Percentiles rank a stretch among this genome's conserved stretches.
phyloP scores from a whole-genome alignment of 805 yeast species.

The Monosporozyma solicola region DNA sequence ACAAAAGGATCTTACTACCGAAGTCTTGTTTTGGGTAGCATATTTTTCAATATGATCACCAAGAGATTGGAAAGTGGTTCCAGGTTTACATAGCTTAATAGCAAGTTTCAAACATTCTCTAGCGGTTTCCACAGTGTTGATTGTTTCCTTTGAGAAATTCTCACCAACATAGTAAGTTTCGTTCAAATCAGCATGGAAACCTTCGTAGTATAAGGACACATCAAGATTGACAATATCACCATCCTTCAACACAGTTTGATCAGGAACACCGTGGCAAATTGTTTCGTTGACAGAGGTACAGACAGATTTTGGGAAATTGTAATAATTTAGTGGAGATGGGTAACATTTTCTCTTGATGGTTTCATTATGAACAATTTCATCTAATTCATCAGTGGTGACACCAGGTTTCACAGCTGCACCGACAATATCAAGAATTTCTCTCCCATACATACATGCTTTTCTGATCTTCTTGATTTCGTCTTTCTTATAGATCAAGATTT shows the following conservation, averaged over 20 bases:
- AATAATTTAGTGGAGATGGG: slow-evolving; percentile 93
- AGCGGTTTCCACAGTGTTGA: slow-evolving; percentile 84
- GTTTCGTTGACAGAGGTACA: slow-evolving; percentile 94
- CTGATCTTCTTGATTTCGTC: slow-evolving; percentile 69
- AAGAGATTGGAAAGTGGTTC: slow-evolving; percentile 72
- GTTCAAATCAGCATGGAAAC: slow-evolving; percentile 89
- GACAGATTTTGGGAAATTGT: slow-evolving; percentile 82
- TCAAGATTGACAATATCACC: slow-evolving; percentile 94
- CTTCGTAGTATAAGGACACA: slow-evolving; percentile 74
- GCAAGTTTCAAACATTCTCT: slow-evolving; percentile 83
- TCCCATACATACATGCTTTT: slow-evolving; percentile 62
- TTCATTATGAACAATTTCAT: slow-evolving; percentile 76
- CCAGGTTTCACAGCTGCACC: slow-evolving; percentile 83
- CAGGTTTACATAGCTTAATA: slow-evolving; percentile 82
- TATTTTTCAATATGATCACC: slow-evolving; percentile 85
- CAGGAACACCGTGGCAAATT: slow-evolving; percentile 97
- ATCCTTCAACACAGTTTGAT: slow-evolving; percentile 72
- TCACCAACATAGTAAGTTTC: slow-evolving; percentile 96
- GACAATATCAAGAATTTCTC: slow-evolving; percentile 85
- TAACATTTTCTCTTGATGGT: slow-evolving; percentile 82
- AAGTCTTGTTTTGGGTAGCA: slow-evolving; percentile 67
- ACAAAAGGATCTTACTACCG: slow-evolving; percentile 82
- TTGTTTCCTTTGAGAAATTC: slow-evolving; percentile 55
- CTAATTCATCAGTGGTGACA: slow-evolving; percentile 86
- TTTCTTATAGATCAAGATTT: slow-evolving; percentile 53